A percentile compares a stretch with the other conserved stretches of the same genome.
These are phyloP conservation scores for Coniochaeta ligniaria DNA, from an alignment of 2,329 filamentous ascomycete species.

Conservation along the genomic window DNA sequence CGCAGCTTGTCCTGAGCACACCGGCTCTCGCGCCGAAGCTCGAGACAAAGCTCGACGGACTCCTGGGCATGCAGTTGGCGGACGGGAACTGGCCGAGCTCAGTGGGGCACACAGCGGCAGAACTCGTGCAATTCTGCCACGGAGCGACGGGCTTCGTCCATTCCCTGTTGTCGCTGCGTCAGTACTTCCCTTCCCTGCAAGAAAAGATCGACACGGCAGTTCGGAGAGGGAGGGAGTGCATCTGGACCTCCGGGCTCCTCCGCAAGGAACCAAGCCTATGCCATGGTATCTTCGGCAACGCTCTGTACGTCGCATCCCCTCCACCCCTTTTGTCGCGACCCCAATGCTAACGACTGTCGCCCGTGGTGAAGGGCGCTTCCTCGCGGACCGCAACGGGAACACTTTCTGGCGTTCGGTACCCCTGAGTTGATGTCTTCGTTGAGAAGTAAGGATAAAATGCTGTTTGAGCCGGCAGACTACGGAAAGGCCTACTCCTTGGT, in stretches of 20 bases:
- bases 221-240: slow-evolving; percentile 36
- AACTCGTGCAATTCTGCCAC: slow-evolving; percentile 53
- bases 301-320: slow-evolving; percentile 28
- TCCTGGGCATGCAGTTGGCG: slow-evolving; percentile 52
- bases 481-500: slow-evolving; percentile 16
- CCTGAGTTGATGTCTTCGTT: slow-evolving; percentile 41
- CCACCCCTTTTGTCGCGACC: neutral
- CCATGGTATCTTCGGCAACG: slow-evolving; percentile 53
- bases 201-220: slow-evolving; percentile 42
- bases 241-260: slow-evolving; percentile 45
- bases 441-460: slow-evolving; percentile 9
- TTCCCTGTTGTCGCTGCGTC: slow-evolving; percentile 41
- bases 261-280: slow-evolving; percentile 56
- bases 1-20: slow-evolving; percentile 57
- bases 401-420: slow-evolving; percentile 49
- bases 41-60: slow-evolving; percentile 40
- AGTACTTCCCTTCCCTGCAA: slow-evolving; percentile 41
- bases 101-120: slow-evolving; percentile 6
- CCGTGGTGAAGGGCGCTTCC: slow-evolving; percentile 10
- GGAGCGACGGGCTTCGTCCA: slow-evolving; percentile 50
- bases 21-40: slow-evolving; percentile 46
- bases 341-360: neutral
- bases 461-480: slow-evolving; percentile 20
- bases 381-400: slow-evolving; percentile 25
- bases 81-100: slow-evolving; percentile 20